Conservation (phyloP, 1,139 yeast genomes). For the Geotrichum aggregatum region DNA sequence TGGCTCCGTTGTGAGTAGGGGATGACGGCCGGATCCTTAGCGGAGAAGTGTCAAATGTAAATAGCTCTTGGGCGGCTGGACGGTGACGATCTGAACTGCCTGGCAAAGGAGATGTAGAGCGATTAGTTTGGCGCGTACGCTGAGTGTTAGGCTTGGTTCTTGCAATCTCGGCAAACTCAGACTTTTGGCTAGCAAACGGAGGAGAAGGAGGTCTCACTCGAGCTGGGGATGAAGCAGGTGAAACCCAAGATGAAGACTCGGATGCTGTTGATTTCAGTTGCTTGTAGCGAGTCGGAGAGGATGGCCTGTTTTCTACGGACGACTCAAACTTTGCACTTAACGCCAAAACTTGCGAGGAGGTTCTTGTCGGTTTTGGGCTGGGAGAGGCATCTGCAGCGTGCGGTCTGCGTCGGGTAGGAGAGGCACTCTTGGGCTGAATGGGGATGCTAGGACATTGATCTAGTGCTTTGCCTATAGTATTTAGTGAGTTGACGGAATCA, state of each 20-base stretch:
- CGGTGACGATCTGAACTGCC: neutral
- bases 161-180: neutral
- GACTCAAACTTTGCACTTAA: conserved; percentile 18
- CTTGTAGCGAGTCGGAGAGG: neutral
- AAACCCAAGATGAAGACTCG: neutral
- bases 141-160: neutral
- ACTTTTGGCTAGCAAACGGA: neutral
- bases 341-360: conserved; percentile 11
- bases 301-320: neutral
- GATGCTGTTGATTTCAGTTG: neutral
- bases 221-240: neutral
- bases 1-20: neutral
- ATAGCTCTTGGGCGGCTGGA: too few species aligned
- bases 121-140: neutral
- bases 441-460: conserved; percentile 6
- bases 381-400: too few species aligned
- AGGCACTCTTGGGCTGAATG: neutral
- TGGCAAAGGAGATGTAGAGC: too few species aligned
- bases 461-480: conserved; percentile 12
- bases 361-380: neutral
- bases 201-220: conserved; percentile 3
- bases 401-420: neutral
- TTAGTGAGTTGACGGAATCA: neutral
- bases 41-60: neutral
- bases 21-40: neutral